Evolutionary conservation across 2,329 filamentous ascomycete genomes (phyloP).

Genomic region (Fusarium xylarioides): DNA sequence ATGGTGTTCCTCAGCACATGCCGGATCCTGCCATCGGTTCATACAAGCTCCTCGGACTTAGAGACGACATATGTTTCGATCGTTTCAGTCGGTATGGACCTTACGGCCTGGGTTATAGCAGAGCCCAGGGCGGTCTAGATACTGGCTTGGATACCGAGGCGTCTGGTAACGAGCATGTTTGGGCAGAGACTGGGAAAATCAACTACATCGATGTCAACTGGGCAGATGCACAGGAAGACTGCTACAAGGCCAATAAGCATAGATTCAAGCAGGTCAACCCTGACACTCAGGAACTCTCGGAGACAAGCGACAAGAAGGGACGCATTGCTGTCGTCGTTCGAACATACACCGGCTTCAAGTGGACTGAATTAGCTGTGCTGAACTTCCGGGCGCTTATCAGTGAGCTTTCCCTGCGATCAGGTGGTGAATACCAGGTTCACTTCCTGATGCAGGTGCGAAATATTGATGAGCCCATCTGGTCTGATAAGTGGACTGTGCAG

Average conservation of each 20-base stretch:
- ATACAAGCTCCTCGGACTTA: slow-evolving; percentile 76
- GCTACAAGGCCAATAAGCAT: slow-evolving; percentile 67
- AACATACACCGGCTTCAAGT: slow-evolving; percentile 81
- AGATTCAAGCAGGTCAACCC: slow-evolving; percentile 61
- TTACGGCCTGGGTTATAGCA: slow-evolving; percentile 85
- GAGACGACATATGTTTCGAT: slow-evolving; percentile 86
- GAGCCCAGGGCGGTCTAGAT: slow-evolving; percentile 74
- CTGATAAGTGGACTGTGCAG: slow-evolving; percentile 77
- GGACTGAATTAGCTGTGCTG: slow-evolving; percentile 79
- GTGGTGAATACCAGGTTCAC: slow-evolving; percentile 83
- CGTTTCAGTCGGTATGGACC: slow-evolving; percentile 84
- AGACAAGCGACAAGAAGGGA: slow-evolving; percentile 51
- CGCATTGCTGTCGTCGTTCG: slow-evolving; percentile 82
- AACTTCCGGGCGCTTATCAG: slow-evolving; percentile 84
- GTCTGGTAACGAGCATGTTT: slow-evolving; percentile 70
- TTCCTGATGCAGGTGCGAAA: slow-evolving; percentile 88
- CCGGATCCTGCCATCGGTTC: slow-evolving; percentile 82
- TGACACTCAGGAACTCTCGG: slow-evolving; percentile 50
- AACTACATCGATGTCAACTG: slow-evolving; percentile 66
- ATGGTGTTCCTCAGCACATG: slow-evolving; percentile 77
- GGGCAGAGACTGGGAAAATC: slow-evolving; percentile 63
- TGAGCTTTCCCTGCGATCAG: slow-evolving; percentile 79
- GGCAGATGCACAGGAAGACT: slow-evolving; percentile 62
- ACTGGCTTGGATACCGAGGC: slow-evolving; percentile 78
- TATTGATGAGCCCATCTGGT: slow-evolving; percentile 81